Evolutionary conservation across 495 filamentous ascomycete genomes (phyloP).

Genomic region (Aspergillus incahuasiensis): DNA sequence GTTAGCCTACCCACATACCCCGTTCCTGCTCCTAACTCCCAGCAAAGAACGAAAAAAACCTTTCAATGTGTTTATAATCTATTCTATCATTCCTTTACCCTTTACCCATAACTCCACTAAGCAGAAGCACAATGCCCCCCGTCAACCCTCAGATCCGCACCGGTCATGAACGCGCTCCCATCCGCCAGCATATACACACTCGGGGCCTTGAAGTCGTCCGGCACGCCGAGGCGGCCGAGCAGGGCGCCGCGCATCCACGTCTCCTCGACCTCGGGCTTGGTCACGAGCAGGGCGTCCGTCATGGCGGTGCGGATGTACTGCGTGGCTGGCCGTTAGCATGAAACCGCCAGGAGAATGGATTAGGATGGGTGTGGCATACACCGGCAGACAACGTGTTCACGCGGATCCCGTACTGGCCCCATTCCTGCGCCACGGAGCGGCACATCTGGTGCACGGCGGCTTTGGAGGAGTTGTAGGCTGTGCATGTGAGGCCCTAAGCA

Average conservation of each 20-base stretch:
- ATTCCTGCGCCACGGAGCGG: conserved; percentile 59
- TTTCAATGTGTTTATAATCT: too few species aligned
- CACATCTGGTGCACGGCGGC: conserved; percentile 61
- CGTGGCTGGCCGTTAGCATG: background rate
- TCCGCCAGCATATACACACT: conserved; percentile 41
- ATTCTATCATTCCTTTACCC: too few species aligned
- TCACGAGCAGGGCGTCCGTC: conserved; percentile 32
- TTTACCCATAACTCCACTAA: conserved; percentile 1
- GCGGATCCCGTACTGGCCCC: conserved; percentile 44
- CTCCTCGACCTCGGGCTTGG: conserved; percentile 56
- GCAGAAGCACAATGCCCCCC: conserved; percentile 39
- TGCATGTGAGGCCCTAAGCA: conserved; percentile 50
- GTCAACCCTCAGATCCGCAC: conserved; percentile 35
- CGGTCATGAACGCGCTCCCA: conserved; percentile 39
- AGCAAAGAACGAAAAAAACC: too few species aligned
- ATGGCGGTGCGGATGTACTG: conserved; percentile 26
- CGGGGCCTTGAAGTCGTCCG: conserved; percentile 40
- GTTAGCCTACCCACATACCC: too few species aligned
- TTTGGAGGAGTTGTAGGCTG: conserved; percentile 65
- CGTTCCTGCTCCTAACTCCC: too few species aligned
- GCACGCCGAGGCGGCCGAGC: conserved; percentile 34
- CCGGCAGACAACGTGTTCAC: conserved; percentile 41
- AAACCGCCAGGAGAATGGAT: conserved; percentile 25
- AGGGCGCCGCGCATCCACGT: conserved; percentile 34
- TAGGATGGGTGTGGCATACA: conserved; percentile 48